Percentiles rank a stretch among this genome's conserved stretches.
Evolutionary conservation across 176 grass and related monocot genomes (phyloP).

Genomic region (Metroxylon sagu): DNA sequence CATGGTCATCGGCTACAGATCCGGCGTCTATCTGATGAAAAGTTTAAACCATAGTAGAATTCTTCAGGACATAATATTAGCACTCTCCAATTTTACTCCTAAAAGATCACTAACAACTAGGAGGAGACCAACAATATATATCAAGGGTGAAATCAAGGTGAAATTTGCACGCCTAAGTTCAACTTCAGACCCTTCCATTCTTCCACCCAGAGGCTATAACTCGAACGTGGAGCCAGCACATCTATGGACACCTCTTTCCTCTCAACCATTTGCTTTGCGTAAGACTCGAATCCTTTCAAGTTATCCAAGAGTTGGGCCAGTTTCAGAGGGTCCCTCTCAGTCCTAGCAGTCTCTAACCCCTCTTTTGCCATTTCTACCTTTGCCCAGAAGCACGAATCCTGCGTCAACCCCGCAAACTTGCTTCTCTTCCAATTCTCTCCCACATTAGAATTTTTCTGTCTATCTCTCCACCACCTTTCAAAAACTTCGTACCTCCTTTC

Average conservation of each 20-base stretch:
- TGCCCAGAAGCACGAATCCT: constrained; percentile 97
- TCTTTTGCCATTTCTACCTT: constrained; percentile 70
- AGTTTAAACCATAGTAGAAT: too few species aligned
- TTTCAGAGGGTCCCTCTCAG: constrained; percentile 16
- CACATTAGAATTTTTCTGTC: neutral
- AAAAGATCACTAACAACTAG: too few species aligned
- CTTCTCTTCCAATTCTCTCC: constrained; percentile 30
- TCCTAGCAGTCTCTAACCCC: constrained; percentile 23
- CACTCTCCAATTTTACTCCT: too few species aligned
- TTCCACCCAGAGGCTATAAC: constrained; percentile 60
- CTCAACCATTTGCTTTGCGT: constrained; percentile 46
- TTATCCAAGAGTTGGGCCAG: constrained; percentile 28
- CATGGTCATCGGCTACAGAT: too few species aligned
- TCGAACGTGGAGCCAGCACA: constrained; percentile 78
- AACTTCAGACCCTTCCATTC: constrained; percentile 69
- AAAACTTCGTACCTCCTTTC: constrained; percentile 75
- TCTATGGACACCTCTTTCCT: constrained; percentile 76
- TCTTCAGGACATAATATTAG: too few species aligned
- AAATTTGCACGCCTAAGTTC: neutral
- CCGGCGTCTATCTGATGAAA: too few species aligned
- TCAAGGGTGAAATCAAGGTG: too few species aligned
- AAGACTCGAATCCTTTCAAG: constrained; percentile 49
- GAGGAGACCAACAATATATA: too few species aligned
- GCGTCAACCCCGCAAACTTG: constrained; percentile 79
- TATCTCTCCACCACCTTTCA: constrained; percentile 84